These are phyloP conservation scores for Aspergillus aculeatinus DNA, from an alignment of 2,329 filamentous ascomycete species.

Conservation along the genomic window DNA sequence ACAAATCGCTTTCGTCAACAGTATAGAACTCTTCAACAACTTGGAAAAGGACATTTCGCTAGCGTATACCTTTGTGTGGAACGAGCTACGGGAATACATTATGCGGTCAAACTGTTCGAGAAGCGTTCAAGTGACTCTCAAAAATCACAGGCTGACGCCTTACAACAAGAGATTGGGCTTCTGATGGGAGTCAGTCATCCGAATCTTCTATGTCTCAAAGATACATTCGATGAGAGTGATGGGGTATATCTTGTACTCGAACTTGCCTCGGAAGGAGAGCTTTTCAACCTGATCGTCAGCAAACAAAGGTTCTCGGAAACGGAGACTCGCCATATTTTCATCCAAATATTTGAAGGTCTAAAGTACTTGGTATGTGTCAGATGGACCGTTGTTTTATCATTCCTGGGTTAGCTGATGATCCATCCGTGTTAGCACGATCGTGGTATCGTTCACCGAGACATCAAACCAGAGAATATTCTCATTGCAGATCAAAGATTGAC, in stretches of 20 bases:
- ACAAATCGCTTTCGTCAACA: slow-evolving; percentile 81
- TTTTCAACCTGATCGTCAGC: slow-evolving; percentile 93
- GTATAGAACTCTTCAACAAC: slow-evolving; percentile 77
- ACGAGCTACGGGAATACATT: slow-evolving; percentile 75
- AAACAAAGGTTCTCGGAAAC: slow-evolving; percentile 83
- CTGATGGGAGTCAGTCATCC: slow-evolving; percentile 97
- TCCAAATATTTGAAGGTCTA: slow-evolving; percentile 86
- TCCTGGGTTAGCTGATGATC: neutral
- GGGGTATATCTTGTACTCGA: slow-evolving; percentile 91
- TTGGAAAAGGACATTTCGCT: slow-evolving; percentile 94
- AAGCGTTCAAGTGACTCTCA: slow-evolving; percentile 81
- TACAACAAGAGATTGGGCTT: slow-evolving; percentile 95
- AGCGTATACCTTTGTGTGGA: slow-evolving; percentile 91
- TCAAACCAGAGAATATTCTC: slow-evolving; percentile 96
- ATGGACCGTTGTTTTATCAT: neutral
- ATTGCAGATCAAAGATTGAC: slow-evolving; percentile 79
- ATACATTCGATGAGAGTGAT: slow-evolving; percentile 88
- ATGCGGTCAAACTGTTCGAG: slow-evolving; percentile 92
- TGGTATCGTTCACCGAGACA: slow-evolving; percentile 95
- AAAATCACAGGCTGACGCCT: slow-evolving; percentile 74
- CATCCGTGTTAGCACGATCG: slow-evolving; percentile 72
- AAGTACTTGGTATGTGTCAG: slow-evolving; percentile 77
- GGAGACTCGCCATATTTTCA: slow-evolving; percentile 82
- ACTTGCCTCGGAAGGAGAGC: slow-evolving; percentile 84
- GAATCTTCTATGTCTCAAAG: slow-evolving; percentile 87